These are phyloP conservation scores for Parastagonospora avenae DNA, from an alignment of 2,329 filamentous ascomycete species.

Conservation along the genomic window DNA sequence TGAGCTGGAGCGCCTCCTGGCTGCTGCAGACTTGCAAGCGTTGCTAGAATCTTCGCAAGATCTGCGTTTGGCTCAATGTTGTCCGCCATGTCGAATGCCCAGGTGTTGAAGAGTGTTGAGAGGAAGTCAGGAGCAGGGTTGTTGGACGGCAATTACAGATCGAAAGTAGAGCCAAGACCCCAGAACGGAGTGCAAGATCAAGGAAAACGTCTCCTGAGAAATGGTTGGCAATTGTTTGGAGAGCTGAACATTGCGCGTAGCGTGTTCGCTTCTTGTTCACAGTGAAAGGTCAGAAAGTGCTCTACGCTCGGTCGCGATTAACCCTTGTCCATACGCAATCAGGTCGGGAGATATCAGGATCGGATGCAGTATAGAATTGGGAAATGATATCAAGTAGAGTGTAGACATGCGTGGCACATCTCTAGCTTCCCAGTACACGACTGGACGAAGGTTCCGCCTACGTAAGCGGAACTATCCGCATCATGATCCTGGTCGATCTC, in stretches of 20 bases:
- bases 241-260: constrained; percentile 14
- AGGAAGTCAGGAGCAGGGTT: not conserved
- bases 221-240: not conserved
- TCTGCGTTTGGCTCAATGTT: constrained; percentile 30
- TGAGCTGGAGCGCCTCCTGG: constrained; percentile 16
- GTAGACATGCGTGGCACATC: not conserved
- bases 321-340: not conserved
- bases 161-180: not conserved
- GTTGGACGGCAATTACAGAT: not conserved
- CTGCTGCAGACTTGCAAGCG: constrained; percentile 38
- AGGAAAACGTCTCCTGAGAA: not conserved
- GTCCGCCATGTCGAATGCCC: constrained; percentile 41
- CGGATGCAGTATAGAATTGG: not conserved
- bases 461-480: constrained; percentile 36
- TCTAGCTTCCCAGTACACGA: not conserved
- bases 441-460: constrained; percentile 14
- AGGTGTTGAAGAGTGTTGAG: not conserved
- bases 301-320: not conserved
- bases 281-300: constrained; percentile 8
- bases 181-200: not conserved
- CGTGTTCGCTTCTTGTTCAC: constrained; percentile 11
- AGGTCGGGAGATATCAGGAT: not conserved
- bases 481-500: constrained; percentile 25
- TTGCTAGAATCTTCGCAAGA: constrained; percentile 42
- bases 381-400: not conserved